phyloP scores from a whole-genome alignment of 169 alveolate genomes.

The Cryptosporidium sp. region DNA sequence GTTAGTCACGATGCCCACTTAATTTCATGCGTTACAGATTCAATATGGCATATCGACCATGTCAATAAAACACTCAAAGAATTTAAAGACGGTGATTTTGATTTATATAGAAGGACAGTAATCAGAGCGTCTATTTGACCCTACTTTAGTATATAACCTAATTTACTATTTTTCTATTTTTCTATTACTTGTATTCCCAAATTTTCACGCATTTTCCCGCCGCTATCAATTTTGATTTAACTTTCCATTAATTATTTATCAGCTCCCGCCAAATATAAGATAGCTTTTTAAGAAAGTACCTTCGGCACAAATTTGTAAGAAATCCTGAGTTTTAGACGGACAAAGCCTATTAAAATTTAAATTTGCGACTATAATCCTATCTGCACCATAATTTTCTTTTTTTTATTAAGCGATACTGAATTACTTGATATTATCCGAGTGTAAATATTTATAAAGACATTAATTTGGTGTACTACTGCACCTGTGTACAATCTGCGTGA shows the following conservation, averaged over 20 bases:
- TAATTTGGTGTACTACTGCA: background rate
- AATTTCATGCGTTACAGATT: slow-evolving; percentile 92
- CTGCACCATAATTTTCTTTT: too few species aligned
- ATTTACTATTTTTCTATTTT: background rate
- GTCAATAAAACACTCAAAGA: slow-evolving; percentile 86
- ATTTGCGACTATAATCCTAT: too few species aligned
- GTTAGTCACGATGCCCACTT: slow-evolving; percentile 96
- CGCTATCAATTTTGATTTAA: too few species aligned
- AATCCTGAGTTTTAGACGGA: too few species aligned
- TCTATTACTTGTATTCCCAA: too few species aligned
- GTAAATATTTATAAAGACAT: background rate
- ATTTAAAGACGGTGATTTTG: slow-evolving; percentile 91
- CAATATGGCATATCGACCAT: slow-evolving; percentile 90
- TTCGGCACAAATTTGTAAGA: too few species aligned
- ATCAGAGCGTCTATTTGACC: background rate
- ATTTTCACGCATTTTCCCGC: too few species aligned
- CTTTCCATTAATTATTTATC: too few species aligned
- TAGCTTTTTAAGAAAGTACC: too few species aligned
- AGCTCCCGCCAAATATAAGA: too few species aligned
- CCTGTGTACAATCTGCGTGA: background rate
- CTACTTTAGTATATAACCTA: background rate
- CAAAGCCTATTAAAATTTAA: too few species aligned
- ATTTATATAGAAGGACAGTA: slow-evolving; percentile 88
- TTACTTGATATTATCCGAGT: background rate
- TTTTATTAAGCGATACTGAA: too few species aligned